phyloP scores from a whole-genome alignment of 2,329 filamentous ascomycete species.

The Fusarium mexicanum region DNA sequence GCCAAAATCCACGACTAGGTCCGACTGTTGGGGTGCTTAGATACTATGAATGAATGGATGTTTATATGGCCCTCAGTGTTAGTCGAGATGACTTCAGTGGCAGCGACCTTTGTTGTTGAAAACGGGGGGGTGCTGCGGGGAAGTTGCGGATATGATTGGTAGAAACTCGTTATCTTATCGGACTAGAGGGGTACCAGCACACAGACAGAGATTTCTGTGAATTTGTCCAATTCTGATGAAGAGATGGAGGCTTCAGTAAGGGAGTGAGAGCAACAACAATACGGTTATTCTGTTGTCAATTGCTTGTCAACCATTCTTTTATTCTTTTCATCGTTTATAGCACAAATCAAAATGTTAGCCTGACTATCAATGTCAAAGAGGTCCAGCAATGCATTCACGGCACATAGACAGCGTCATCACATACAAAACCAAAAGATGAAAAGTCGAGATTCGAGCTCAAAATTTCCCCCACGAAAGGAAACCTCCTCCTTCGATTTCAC shows the following conservation, averaged over 20 bases:
- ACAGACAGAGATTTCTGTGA: conserved; percentile 23
- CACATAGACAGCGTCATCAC: neutral
- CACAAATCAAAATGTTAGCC: neutral
- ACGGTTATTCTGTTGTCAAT: neutral
- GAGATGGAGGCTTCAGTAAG: neutral
- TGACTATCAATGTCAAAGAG: neutral
- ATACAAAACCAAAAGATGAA: conserved; percentile 16
- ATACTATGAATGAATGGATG: neutral
- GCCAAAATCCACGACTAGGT: neutral
- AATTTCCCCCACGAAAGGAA: neutral
- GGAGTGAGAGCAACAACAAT: too few relatives aligned
- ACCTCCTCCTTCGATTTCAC: conserved; percentile 31
- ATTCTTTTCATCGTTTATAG: neutral
- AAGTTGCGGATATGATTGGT: conserved; percentile 10
- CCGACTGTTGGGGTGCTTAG: too few relatives aligned
- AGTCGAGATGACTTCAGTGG: neutral
- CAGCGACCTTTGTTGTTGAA: neutral
- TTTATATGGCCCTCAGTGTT: neutral
- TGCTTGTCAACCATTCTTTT: neutral
- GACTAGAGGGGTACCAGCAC: neutral
- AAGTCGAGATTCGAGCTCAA: conserved; percentile 24
- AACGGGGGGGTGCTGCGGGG: neutral
- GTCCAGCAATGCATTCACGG: neutral
- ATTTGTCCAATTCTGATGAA: conserved; percentile 6
- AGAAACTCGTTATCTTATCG: conserved; percentile 17